Base-by-base conservation (phyloP, 495 filamentous ascomycete genomes). In the Podospora conica region DNA sequence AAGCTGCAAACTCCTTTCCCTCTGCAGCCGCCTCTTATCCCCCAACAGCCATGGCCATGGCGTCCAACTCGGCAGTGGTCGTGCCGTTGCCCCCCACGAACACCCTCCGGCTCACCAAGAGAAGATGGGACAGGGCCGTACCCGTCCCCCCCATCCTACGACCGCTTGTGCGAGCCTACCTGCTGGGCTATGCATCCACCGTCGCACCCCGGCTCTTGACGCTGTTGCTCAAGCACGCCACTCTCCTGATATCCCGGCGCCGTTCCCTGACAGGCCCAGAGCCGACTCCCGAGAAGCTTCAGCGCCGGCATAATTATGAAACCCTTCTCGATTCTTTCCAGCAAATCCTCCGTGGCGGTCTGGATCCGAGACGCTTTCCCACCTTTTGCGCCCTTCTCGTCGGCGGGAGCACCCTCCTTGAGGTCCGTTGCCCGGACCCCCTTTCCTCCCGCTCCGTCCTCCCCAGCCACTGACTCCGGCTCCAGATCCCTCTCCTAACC, bases 331-430 rank as follows among this genome's bases (percentile, higher is more conserved):
- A 64, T 48, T 78, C 81, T 28, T 65, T 82, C 55, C 63, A 70
- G 63, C 75, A 76, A 61, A 80, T 85, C 70, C 61, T 85, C 40
- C 66, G 71, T 23, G 75, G 77, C 22, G 83, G 81, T 33, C 70
- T 85, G 31, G 82, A 82, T 65, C 72, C 77, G 66, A 82, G 86
- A 68, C 79, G 88, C 53, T 95, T 96, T 71, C 91, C 93, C 29
- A 86, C 91, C 7, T 95, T 92, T 73, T 96, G 93, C 77, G 93
- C 85, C 11, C 76, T 81, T 18, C 76, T 95, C 20, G 84, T 94
- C 56, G 91, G 91, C 40, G 90, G 91, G 28, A 91, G 88, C 66
- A 91, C 89, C 18, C 69, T 93, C 57, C 76, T 95, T n/a, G 87
- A 89, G 77, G 83, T 78, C 76, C 73, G 79, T 78, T 57, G 21